Base-by-base conservation (phyloP, 148 eudicot species). In the Rhododendron williamsianum region DNA sequence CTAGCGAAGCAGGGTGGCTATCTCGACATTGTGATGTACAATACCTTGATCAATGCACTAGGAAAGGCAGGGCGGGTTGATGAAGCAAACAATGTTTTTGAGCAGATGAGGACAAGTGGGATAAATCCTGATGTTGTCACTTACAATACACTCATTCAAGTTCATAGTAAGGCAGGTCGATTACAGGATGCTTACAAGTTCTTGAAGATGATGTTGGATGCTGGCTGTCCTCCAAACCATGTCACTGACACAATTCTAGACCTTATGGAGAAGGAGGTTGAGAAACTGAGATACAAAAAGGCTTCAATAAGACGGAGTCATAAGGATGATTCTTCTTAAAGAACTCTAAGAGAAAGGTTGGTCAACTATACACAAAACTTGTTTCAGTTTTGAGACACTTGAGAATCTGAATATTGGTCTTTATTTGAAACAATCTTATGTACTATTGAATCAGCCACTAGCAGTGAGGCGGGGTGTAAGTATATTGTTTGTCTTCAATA, bases 21-120 rank as follows among this genome's bases (percentile, higher is more conserved):
- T 90, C 92, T 94, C 52, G 98, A 94, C 86, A 85, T 94, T 69
- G 95, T 94, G 87, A 96, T 96, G 98, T 96, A 95, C 78, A 96
- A 96, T 87, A 95, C 98, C 80, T 87, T 95, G 84, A 92, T 93
- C 81, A 94, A 92, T 88, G 92, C 91, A 41, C 91, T 96, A 19
- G 98, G 98, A 18, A 96, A 94, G 87, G 96, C 92, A 56, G 96
- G 96, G n/a, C 88, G 95, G 71, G 56, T 94, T 80, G 98, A 92
- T 51, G 94, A 94, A 87, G 98, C 92, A 18, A 81, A 86, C 35
- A 92, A 90, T 85, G 85, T 94, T 72, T 93, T 93, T 35, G 79
- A 90, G 79, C 98, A 96, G 93, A 94, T 94, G 95, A 92, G 41
- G 87, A 86, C 16, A 5, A 90, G 93, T 86, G 98, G 98, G 52